phyloP scores from a whole-genome alignment of 2,329 filamentous ascomycete species.

The Didymella pinodella region DNA sequence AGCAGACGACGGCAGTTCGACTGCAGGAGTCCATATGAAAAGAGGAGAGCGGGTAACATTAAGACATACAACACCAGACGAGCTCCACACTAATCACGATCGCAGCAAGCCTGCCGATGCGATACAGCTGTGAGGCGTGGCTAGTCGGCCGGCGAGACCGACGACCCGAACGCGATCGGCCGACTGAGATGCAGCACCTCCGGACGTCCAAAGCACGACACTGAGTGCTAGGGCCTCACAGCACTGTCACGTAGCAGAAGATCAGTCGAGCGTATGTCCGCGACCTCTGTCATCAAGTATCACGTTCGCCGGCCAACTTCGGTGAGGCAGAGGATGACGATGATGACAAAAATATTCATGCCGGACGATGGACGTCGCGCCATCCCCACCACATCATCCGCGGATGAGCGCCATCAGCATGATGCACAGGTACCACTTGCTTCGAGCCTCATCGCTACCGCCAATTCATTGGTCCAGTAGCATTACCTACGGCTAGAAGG shows the following conservation, averaged over 20 bases:
- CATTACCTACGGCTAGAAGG: conserved; percentile 31
- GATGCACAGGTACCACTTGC: conserved; percentile 17
- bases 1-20: conserved; percentile 6
- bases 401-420: conserved; percentile 18
- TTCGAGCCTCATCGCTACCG: conserved; percentile 18
- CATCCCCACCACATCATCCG: conserved; percentile 18
- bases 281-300: conserved; percentile 11
- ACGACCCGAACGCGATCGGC: conserved; percentile 21
- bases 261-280: not conserved
- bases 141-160: conserved; percentile 14
- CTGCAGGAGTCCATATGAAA: conserved; percentile 14
- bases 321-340: conserved; percentile 19
- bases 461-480: conserved; percentile 30
- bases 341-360: conserved; percentile 20
- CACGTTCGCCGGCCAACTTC: conserved; percentile 14
- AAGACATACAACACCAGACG: conserved; percentile 15
- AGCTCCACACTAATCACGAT: conserved; percentile 20
- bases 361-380: conserved; percentile 19
- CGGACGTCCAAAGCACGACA: not conserved
- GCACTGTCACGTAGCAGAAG: not conserved
- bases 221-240: not conserved
- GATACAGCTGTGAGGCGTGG: conserved; percentile 17
- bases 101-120: conserved; percentile 22
- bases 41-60: conserved; percentile 21
- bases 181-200: conserved; percentile 8